Conservation (phyloP, 352 stramenopile species). For the Phytopythium ostracodes region DNA sequence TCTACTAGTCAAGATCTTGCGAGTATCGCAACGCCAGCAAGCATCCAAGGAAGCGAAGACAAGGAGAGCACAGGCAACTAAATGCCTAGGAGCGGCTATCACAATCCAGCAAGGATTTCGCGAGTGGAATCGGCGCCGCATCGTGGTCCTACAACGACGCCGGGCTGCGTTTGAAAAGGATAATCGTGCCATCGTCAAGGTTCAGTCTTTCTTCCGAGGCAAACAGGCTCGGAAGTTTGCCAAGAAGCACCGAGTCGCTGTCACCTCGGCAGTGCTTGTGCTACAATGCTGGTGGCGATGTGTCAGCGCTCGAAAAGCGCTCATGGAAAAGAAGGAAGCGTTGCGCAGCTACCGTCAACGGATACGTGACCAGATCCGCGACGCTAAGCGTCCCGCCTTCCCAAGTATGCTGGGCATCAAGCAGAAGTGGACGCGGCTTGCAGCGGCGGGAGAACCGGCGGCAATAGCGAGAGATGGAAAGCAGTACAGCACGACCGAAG, state of each 20-base stretch:
- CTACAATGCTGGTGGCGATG: slow-evolving; percentile 57
- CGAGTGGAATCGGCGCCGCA: slow-evolving; percentile 27
- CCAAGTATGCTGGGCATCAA: slow-evolving; percentile 9
- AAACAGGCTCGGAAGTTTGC: slow-evolving; percentile 27
- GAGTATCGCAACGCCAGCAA: slow-evolving; percentile 19
- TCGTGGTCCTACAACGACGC: slow-evolving; percentile 32
- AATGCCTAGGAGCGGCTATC: slow-evolving; percentile 30
- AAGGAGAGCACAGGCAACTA: slow-evolving; percentile 1
- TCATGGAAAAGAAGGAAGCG: not conserved
- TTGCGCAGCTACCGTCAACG: slow-evolving; percentile 15
- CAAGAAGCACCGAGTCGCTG: slow-evolving; percentile 16
- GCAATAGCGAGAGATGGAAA: slow-evolving; percentile 1
- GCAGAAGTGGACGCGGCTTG: slow-evolving; percentile 24
- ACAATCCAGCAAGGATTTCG: slow-evolving; percentile 41
- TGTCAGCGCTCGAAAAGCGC: not conserved
- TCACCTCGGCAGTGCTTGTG: slow-evolving; percentile 20
- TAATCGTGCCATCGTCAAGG: slow-evolving; percentile 42
- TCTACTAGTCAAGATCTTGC: slow-evolving; percentile 37
- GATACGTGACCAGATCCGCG: slow-evolving; percentile 18
- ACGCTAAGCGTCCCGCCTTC: slow-evolving; percentile 6
- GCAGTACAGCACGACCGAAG: slow-evolving; percentile 10
- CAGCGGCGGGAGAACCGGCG: not conserved
- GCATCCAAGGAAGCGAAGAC: slow-evolving; percentile 4
- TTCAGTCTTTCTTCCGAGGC: slow-evolving; percentile 53
- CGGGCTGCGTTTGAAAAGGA: slow-evolving; percentile 61